phyloP scores from a whole-genome alignment of 2,329 filamentous ascomycete species.

The Talaromyces sp. region DNA sequence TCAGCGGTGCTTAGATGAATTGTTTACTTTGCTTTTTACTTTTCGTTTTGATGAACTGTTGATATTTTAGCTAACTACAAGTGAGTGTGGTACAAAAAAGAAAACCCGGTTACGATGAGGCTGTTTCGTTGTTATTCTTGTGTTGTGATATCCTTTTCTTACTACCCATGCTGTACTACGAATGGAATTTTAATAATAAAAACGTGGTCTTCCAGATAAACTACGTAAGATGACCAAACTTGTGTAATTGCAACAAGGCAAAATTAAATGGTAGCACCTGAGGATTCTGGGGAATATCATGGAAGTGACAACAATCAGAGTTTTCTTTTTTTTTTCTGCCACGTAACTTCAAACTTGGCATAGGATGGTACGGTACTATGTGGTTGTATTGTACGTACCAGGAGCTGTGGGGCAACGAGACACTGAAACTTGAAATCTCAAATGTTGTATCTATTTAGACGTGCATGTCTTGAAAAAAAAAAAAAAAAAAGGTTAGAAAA shows the following conservation, averaged over 20 bases:
- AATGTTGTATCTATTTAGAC: not conserved
- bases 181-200: not conserved
- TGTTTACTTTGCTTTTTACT: conserved; percentile 1
- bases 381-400: not conserved
- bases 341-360: not conserved
- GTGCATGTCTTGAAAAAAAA: not conserved
- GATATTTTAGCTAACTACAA: not conserved
- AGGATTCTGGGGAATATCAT: not conserved
- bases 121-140: not conserved
- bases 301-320: not conserved
- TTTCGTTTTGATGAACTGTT: not conserved
- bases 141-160: conserved; percentile 13
- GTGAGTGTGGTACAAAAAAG: not conserved
- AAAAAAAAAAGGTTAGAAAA: not conserved
- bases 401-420: not conserved
- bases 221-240: not conserved
- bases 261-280: not conserved
- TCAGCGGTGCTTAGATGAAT: conserved; percentile 24
- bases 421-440: not conserved
- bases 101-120: not conserved
- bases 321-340: too few relatives aligned
- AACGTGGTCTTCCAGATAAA: not conserved
- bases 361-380: not conserved
- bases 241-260: not conserved
- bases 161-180: not conserved